A percentile compares a stretch with the other conserved stretches of the same genome.
Conservation (phyloP, 768 basidiomycete species). For the Mycena vulgaris region DNA sequence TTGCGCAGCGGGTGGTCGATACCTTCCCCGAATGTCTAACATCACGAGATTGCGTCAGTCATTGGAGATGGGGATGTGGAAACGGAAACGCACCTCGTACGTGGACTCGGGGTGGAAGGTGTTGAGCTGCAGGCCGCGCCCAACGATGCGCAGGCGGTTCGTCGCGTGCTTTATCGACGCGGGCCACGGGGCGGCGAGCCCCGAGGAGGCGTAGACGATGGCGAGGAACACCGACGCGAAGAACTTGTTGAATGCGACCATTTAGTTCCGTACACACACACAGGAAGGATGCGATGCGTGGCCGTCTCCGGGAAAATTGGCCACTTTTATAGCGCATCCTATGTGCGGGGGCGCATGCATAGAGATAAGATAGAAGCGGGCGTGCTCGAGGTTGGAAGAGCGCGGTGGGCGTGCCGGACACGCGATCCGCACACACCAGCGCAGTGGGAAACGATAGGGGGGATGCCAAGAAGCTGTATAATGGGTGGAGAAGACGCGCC, state of each 20-base stretch:
- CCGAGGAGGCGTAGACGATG: conserved; percentile 38
- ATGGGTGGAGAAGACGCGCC: no score
- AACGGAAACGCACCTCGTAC: conserved; percentile 41
- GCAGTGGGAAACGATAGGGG: no score
- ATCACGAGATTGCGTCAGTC: no score
- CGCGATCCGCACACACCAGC: not conserved
- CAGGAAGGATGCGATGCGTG: conserved; percentile 14
- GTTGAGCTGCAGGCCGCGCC: conserved; percentile 44
- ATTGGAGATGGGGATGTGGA: not conserved
- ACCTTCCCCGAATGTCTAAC: conserved; percentile 48
- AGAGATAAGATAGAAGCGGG: conserved; percentile 17
- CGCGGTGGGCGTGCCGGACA: not conserved
- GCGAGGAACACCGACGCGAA: conserved; percentile 46
- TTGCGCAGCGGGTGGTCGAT: conserved; percentile 38
- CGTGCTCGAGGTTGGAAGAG: not conserved
- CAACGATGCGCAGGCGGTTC: conserved; percentile 43
- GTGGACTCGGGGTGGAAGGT: conserved; percentile 45
- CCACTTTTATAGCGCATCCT: not conserved
- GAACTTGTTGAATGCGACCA: conserved; percentile 46
- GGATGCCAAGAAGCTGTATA: no score
- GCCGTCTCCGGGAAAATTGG: not conserved
- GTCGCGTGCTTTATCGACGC: conserved; percentile 41
- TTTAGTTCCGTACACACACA: conserved; percentile 11
- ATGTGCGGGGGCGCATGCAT: not conserved
- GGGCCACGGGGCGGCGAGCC: conserved; percentile 23